Evolutionary conservation across 164 flowering plant species (phyloP), one percentile per base, ranked within the genome.

Genomic region (Vitis riparia): DNA sequence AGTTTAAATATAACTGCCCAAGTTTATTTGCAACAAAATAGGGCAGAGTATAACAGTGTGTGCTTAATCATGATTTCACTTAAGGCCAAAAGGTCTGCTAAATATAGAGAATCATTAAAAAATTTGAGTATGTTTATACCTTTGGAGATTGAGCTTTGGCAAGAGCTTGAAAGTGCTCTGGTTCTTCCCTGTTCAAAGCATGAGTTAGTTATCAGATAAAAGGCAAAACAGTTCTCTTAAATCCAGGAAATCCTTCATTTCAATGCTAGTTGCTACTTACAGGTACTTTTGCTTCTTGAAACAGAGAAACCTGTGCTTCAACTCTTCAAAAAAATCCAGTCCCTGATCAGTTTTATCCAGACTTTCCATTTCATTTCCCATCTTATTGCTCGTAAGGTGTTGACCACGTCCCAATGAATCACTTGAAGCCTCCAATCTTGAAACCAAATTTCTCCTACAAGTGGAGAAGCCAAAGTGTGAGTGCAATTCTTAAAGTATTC

Each of bases 71-170:
- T 37, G 44, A 37, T 37, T 37, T 37, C 7, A 37, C 44, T 37
- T 3, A 37, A 37, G 44, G 44, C 44, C 44, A 37, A 37, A 37
- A 27, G 17, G n/a, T 53, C 6, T 11, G 13, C 56, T 6, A 53
- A 53, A n/a, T 13, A 14, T 53, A 14, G 59, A 13, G 62, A 27
- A n/a, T 12, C 17, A 4, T 0, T 53, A 2, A 10, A 48, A 59
- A 52, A 51, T 49, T 14, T 19, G 51, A 30, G 15, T 37, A 37
- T 37, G 44, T 32, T 51, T 47, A 59, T 76, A 93, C 98, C 94
- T 93, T 90, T 12, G 98, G 98, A 13, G 81, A 74, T 77, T 93
- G 98, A 63, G 47, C 82, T 57, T 85, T 61, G 2, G 95, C 88
- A 61, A 93, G 94, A 52, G 66, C 65, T 75, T 82, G 77, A 74